Evolutionary conservation across 179 eudicot species (phyloP), one percentile per base, ranked within the genome.

Genomic region (Camellia oleifera): DNA sequence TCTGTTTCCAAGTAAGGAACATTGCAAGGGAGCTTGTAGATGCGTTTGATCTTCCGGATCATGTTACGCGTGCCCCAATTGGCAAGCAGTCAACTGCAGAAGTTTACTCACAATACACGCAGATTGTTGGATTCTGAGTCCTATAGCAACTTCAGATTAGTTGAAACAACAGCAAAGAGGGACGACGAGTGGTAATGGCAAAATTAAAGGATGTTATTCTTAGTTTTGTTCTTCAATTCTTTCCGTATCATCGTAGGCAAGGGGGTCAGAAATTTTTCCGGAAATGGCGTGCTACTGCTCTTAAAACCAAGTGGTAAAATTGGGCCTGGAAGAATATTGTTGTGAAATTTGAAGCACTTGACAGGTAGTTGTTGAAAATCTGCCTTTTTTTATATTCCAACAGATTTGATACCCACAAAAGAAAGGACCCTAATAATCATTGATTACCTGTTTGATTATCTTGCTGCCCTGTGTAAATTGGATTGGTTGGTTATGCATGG

Each of bases 11-110:
- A 85, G 98, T 96, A 71, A 94, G 86, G 85, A 94, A 91, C 71
- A 82, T 96, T 0, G 94, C 99, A 0, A 94, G 88, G 84, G 99
- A 96, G 84, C 94, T 96, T 7, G 93, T 96, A 2, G 97, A 96
- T 81, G 96, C 93, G 12, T 92, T 96, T 76, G 99, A 96, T 82
- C 85, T 96, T 74, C 99, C 98, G 26, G 96, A 94, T 84, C 81
- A 86, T 63, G 98, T 95, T 44, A 91, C 86, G 11, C 85, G 97
- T 46, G 99, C 99, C 54, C 99, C 99, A 2, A 94, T 96, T 44
- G 99, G 98, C 67, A 88, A 83, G 97, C 91, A 92, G 87, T 84
- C 94, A 14, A 78, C 92, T 56, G 80, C 81, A 58, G 92, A 95
- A 82, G 98, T 94, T 79, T 96, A 96, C 85, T 78, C 88, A 9